Percentiles rank a stretch among this genome's conserved stretches.
Evolutionary conservation across 257 asterid species (phyloP).

Genomic region (Nicotiana knightiana): DNA sequence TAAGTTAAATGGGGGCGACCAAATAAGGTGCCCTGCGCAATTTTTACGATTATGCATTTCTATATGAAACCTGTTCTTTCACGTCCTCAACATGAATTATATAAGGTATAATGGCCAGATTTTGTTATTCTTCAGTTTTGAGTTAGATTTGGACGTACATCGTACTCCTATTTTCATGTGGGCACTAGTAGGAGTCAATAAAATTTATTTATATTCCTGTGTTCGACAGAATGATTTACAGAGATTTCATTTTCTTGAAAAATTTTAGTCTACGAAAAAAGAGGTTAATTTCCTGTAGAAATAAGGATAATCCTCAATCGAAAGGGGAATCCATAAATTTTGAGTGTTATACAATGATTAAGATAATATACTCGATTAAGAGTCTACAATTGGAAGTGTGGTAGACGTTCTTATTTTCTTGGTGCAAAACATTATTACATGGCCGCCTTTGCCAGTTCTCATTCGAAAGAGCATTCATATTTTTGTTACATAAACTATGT

Average conservation of each 20-base stretch:
- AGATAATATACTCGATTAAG: too few species aligned
- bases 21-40: too few species aligned
- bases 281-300: too few species aligned
- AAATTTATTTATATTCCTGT: background rate
- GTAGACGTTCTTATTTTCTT: too few species aligned
- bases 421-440: background rate
- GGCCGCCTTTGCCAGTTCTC: background rate
- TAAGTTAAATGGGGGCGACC: too few species aligned
- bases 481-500: background rate
- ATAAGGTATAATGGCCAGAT: slow-evolving; percentile 28
- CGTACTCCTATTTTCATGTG: background rate
- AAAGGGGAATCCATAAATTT: too few species aligned
- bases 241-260: background rate
- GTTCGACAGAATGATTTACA: background rate
- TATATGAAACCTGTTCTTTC: slow-evolving; percentile 97
- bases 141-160: background rate
- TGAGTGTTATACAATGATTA: too few species aligned
- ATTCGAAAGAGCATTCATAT: background rate
- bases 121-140: background rate
- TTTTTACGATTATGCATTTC: slow-evolving; percentile 55
- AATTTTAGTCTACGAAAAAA: background rate
- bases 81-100: slow-evolving; percentile 92
- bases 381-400: too few species aligned
- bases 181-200: background rate
- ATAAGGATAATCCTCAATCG: too few species aligned